Evolutionary conservation across 2,329 filamentous ascomycete genomes (phyloP).

Genomic region (Apiospora saccharicola): DNA sequence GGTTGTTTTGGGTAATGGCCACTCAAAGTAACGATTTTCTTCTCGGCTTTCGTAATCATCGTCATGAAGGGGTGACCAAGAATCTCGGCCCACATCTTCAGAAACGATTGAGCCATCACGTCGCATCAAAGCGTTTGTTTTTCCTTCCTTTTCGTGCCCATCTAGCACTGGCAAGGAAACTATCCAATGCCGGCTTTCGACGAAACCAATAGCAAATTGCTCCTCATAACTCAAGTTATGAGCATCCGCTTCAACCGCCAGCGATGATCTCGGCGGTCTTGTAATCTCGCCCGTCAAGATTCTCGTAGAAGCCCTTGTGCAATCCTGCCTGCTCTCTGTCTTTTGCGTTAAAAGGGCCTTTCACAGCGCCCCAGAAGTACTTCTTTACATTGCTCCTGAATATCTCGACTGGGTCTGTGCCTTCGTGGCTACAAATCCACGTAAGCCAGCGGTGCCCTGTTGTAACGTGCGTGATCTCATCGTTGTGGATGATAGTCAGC

Average conservation of each 20-base stretch:
- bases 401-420: slow-evolving; percentile 52
- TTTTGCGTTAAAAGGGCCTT: slow-evolving; percentile 53
- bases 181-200: background rate
- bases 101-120: background rate
- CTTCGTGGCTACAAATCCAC: slow-evolving; percentile 55
- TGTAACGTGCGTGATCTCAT: slow-evolving; percentile 57
- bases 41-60: slow-evolving; percentile 9
- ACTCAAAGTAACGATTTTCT: background rate
- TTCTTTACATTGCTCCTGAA: slow-evolving; percentile 52
- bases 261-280: slow-evolving; percentile 40
- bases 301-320: slow-evolving; percentile 51
- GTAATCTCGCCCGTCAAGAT: slow-evolving; percentile 38
- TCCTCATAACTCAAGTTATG: background rate
- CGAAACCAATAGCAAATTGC: background rate
- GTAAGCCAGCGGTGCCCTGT: slow-evolving; percentile 55
- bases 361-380: slow-evolving; percentile 50
- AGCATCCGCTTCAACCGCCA: slow-evolving; percentile 35
- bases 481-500: slow-evolving; percentile 54
- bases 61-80: slow-evolving; percentile 14
- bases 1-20: background rate
- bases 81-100: slow-evolving; percentile 1
- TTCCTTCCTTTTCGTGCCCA: background rate
- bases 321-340: slow-evolving; percentile 52
- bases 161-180: background rate
- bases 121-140: slow-evolving; percentile 11